phyloP scores from a whole-genome alignment of 192 early-diverging fungal genomes.

The Diversispora eburnea region DNA sequence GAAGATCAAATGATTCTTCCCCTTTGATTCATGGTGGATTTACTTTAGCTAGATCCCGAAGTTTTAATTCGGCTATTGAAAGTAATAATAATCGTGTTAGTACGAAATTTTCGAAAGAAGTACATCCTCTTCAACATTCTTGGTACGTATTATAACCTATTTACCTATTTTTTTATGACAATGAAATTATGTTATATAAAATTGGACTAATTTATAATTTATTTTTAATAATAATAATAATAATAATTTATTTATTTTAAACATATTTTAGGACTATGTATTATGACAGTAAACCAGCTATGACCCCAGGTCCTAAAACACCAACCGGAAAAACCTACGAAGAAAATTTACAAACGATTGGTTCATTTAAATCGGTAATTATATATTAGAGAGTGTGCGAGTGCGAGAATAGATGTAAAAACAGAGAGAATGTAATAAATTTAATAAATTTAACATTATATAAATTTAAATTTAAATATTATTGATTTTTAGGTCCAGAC shows the following conservation, averaged over 20 bases:
- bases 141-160: slow-evolving; percentile 32
- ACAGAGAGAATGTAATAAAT: too few relatives aligned
- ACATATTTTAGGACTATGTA: slow-evolving; percentile 24
- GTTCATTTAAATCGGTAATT: slow-evolving; percentile 23
- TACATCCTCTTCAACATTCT: slow-evolving; percentile 41
- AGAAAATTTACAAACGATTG: slow-evolving; percentile 25
- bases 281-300: slow-evolving; percentile 28
- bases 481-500: slow-evolving; percentile 34
- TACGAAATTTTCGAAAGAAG: slow-evolving; percentile 3
- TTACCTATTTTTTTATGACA: background rate
- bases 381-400: background rate
- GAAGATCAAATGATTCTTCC: background rate
- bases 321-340: slow-evolving; percentile 16
- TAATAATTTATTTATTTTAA: background rate
- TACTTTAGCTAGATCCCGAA: slow-evolving; percentile 21
- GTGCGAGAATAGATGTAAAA: too few relatives aligned
- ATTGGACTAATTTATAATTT: background rate
- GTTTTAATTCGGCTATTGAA: slow-evolving; percentile 26
- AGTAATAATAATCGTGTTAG: background rate
- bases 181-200: background rate
- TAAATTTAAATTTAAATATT: too few relatives aligned
- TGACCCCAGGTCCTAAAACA: slow-evolving; percentile 28
- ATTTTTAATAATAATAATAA: background rate
- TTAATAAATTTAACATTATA: too few relatives aligned
- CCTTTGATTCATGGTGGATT: slow-evolving; percentile 14